Conservation (phyloP, 2,329 filamentous ascomycete species). For the Claviceps cyperi region DNA sequence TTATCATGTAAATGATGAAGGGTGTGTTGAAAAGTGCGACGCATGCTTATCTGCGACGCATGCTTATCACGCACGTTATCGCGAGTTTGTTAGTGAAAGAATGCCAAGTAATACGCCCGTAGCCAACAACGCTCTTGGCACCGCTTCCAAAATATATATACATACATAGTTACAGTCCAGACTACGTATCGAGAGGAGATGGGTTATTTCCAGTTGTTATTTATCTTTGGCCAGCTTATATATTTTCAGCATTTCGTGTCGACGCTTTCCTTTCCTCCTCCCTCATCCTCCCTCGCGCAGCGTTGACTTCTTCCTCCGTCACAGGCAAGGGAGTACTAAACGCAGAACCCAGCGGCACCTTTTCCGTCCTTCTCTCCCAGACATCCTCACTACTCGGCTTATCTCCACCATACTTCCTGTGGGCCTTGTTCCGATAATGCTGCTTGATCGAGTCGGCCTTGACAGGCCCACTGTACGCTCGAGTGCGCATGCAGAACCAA, state of each 20-base stretch:
- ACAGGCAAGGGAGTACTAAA: constrained; percentile 29
- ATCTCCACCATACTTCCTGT: constrained; percentile 48
- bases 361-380: constrained; percentile 61
- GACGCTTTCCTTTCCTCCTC: constrained; percentile 19
- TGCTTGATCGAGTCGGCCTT: constrained; percentile 48
- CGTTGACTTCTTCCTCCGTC: constrained; percentile 22
- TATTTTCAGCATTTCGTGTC: constrained; percentile 14
- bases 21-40: too few species aligned
- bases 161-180: too few species aligned
- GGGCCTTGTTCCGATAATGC: constrained; percentile 52
- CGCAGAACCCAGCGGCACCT: constrained; percentile 33
- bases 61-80: too few species aligned
- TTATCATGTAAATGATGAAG: too few species aligned
- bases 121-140: too few species aligned
- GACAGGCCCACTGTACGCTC: constrained; percentile 43
- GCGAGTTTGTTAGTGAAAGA: neutral
- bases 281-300: constrained; percentile 28
- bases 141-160: too few species aligned
- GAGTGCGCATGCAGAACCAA: constrained; percentile 92
- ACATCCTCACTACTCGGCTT: constrained; percentile 72
- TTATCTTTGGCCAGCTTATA: constrained; percentile 10
- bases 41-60: too few species aligned
- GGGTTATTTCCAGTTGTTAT: constrained; percentile 10
- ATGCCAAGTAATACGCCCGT: neutral
- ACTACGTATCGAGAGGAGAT: too few species aligned